Evolutionary conservation across 768 basidiomycete genomes (phyloP).

Genomic region (Mycena haematopus): DNA sequence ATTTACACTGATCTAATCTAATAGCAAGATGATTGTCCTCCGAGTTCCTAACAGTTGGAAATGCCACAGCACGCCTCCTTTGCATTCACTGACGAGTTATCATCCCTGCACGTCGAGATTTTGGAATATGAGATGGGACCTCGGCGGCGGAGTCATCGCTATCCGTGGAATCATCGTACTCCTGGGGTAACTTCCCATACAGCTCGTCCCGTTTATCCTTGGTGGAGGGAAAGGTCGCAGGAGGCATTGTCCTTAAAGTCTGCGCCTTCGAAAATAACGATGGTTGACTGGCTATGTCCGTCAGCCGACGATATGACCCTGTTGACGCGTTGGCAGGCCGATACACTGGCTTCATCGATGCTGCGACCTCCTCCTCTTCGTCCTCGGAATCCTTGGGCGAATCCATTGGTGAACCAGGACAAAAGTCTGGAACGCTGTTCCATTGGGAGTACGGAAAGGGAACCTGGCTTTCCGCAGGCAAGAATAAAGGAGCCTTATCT

Average conservation of each 20-base stretch:
- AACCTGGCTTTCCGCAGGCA: conserved; percentile 57
- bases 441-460: conserved; percentile 63
- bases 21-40: too few relatives aligned
- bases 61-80: not conserved
- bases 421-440: conserved; percentile 31
- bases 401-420: conserved; percentile 39
- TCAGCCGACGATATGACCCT: conserved; percentile 58
- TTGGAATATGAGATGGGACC: conserved; percentile 65
- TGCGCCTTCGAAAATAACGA: conserved; percentile 39
- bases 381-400: conserved; percentile 49
- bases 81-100: not conserved
- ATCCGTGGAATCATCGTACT: conserved; percentile 46
- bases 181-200: conserved; percentile 42
- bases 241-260: conserved; percentile 33
- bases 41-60: too few relatives aligned
- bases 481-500: conserved; percentile 53
- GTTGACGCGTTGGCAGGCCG: conserved; percentile 21
- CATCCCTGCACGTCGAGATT: conserved; percentile 57
- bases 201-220: conserved; percentile 42
- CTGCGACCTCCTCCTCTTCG: conserved; percentile 42
- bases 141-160: conserved; percentile 44
- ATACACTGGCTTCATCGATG: conserved; percentile 32
- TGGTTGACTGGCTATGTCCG: conserved; percentile 57
- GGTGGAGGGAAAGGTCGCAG: conserved; percentile 36
- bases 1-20: too few relatives aligned